Conservation (phyloP, 768 basidiomycete species). For the Pleurotus eryngii region DNA sequence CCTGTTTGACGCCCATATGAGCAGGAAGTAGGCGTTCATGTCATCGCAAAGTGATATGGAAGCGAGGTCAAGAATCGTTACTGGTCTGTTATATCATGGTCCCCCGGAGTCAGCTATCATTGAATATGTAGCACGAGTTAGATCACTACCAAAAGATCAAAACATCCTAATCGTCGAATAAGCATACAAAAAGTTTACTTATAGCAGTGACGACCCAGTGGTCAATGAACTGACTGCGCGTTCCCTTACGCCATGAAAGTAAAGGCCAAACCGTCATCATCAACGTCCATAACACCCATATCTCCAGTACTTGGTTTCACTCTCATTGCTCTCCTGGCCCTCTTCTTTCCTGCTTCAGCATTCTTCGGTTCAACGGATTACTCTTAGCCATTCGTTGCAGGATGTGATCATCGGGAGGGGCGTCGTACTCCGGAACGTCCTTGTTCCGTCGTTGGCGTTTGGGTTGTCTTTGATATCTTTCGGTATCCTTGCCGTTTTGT, state of each 20-base stretch:
- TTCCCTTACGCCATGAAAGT: slow-evolving; percentile 40
- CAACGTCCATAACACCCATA: slow-evolving; percentile 39
- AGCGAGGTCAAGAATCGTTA: no score
- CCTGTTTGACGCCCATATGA: no score
- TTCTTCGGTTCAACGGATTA: slow-evolving; percentile 59
- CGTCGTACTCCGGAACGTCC: slow-evolving; percentile 52
- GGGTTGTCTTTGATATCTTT: slow-evolving; percentile 36
- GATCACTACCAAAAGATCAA: no score
- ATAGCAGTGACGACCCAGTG: no score
- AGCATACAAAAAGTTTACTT: no score
- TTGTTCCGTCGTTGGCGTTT: slow-evolving; percentile 61
- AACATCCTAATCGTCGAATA: no score
- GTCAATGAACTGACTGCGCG: no score
- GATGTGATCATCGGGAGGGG: slow-evolving; percentile 44
- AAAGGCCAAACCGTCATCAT: slow-evolving; percentile 41
- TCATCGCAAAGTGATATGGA: no score
- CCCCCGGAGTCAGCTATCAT: no score
- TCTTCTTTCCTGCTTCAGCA: slow-evolving; percentile 66
- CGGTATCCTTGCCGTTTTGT: slow-evolving; percentile 13
- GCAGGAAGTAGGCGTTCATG: no score
- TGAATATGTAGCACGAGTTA: no score
- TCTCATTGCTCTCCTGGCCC: slow-evolving; percentile 50
- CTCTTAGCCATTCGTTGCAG: slow-evolving; percentile 42
- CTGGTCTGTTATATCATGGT: no score
- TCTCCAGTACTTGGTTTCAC: slow-evolving; percentile 16